These are phyloP conservation scores for Alternaria arborescens DNA, from an alignment of 2,329 filamentous ascomycete species.

Conservation along the genomic window DNA sequence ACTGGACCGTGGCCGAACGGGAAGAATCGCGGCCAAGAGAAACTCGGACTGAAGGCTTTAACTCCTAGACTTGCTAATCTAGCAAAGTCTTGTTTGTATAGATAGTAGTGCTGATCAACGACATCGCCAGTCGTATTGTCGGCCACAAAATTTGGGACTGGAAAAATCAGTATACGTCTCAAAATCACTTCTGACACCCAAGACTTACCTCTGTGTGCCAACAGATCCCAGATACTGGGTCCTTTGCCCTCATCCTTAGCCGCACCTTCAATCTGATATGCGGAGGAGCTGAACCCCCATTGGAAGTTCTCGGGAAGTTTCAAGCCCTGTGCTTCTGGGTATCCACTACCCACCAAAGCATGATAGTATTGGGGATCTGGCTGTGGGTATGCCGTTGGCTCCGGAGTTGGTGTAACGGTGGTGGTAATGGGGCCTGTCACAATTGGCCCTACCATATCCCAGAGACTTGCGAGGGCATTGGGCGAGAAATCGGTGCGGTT, in stretches of 20 bases:
- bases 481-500: conserved; percentile 58
- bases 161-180: too few relatives aligned
- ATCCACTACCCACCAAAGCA: conserved; percentile 51
- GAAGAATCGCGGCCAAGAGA: conserved; percentile 53
- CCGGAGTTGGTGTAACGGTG: conserved; percentile 55
- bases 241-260: conserved; percentile 55
- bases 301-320: conserved; percentile 55
- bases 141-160: conserved; percentile 50
- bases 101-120: conserved; percentile 53
- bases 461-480: conserved; percentile 56
- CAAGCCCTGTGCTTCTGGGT: conserved; percentile 42
- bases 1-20: conserved; percentile 51
- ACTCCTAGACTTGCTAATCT: conserved; percentile 46
- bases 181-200: too few relatives aligned
- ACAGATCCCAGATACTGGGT: conserved; percentile 56
- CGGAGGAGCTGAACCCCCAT: conserved; percentile 54
- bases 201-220: conserved; percentile 45
- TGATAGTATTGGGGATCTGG: conserved; percentile 53
- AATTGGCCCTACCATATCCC: conserved; percentile 57
- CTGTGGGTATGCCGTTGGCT: conserved; percentile 51
- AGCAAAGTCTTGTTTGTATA: conserved; percentile 56
- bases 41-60: conserved; percentile 46
- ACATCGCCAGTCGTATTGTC: conserved; percentile 55
- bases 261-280: conserved; percentile 57
- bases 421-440: conserved; percentile 54